Evolutionary conservation across 2,329 filamentous ascomycete genomes (phyloP), one percentile per base, ranked within the genome.

Genomic region (Didymellaceae sp.): DNA sequence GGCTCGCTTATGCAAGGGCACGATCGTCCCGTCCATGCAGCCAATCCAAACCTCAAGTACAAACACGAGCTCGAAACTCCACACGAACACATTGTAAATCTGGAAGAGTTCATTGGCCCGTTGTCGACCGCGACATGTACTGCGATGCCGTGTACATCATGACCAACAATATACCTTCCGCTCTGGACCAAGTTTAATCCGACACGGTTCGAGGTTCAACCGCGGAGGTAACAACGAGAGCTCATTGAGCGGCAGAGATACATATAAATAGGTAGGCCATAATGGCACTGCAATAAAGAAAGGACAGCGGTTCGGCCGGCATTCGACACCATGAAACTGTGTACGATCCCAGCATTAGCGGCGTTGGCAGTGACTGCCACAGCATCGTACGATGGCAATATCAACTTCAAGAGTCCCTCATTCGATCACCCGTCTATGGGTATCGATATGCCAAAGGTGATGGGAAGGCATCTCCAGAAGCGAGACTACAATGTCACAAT

Each of bases 351-450:
- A 9, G 28, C 47, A 16, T 6, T 47, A 18, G 33, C 49, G 17
- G 26, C 22, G 10, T 16, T 53, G 14, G 16, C 39, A 21, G 33
- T 44, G 13, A 37, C 33, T 25, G 43, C 34, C 38, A 38, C 33
- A 13, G 49, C 49, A 3, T 43, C 43, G 2, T 53, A 47, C 24
- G 26, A 53, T 47, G 39, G 30, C 33, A 88, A 88, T 65, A 67
- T 88, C 51, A 87, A 88, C 72, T 89, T 87, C 68, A 76, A 77
- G 37, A 85, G 81, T 61, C 85, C 86, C 9, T 88, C 86, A 0
- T 76, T 80, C 26, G 78, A 85, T 31, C 86, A 88, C 58, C 78
- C 80, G 2, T 75, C 77, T 32, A 76, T 89, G 18, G 86, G 85
- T 3, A 80, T 89, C 30, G 79, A 84, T 13, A 76, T 87, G 14